Evolutionary conservation across 805 yeast genomes (phyloP).

Genomic region (Zygoascus tannicola): DNA sequence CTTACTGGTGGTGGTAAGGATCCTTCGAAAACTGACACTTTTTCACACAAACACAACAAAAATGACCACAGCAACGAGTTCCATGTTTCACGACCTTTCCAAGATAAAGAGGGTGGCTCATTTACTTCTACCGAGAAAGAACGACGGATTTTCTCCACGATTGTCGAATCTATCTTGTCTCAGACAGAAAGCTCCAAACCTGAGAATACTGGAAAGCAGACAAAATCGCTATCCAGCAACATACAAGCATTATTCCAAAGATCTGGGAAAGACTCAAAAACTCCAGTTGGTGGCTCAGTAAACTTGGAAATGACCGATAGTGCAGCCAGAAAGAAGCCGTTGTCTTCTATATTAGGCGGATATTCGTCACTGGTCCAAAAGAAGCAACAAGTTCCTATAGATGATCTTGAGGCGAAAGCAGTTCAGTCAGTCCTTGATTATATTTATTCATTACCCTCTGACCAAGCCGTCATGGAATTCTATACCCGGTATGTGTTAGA

Average conservation of each 20-base stretch:
- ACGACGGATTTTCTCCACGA: slow-evolving; percentile 13
- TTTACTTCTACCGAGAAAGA: slow-evolving; percentile 15
- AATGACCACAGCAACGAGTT: slow-evolving; percentile 1
- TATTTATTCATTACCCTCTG: slow-evolving; percentile 18
- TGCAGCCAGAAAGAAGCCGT: slow-evolving; percentile 13
- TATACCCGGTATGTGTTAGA: slow-evolving; percentile 16
- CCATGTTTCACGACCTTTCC: slow-evolving; percentile 10
- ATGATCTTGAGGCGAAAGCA: background rate
- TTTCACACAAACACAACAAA: background rate
- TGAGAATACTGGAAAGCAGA: background rate
- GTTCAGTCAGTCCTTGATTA: slow-evolving; percentile 17
- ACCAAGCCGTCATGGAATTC: slow-evolving; percentile 20
- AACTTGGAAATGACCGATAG: slow-evolving; percentile 13
- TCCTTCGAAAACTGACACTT: background rate
- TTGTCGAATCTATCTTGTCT: slow-evolving; percentile 15
- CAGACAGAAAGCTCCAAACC: slow-evolving; percentile 5
- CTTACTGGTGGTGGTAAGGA: background rate
- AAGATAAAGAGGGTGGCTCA: background rate
- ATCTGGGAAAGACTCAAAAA: slow-evolving; percentile 1
- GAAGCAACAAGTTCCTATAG: background rate
- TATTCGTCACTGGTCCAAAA: too few relatives aligned
- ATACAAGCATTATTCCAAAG: slow-evolving; percentile 18
- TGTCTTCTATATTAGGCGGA: slow-evolving; percentile 5
- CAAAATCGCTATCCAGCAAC: slow-evolving; percentile 1
- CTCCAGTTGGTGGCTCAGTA: slow-evolving; percentile 1